Base-by-base conservation (phyloP, 176 grass and related monocot species). In the Juncus inflexus region DNA sequence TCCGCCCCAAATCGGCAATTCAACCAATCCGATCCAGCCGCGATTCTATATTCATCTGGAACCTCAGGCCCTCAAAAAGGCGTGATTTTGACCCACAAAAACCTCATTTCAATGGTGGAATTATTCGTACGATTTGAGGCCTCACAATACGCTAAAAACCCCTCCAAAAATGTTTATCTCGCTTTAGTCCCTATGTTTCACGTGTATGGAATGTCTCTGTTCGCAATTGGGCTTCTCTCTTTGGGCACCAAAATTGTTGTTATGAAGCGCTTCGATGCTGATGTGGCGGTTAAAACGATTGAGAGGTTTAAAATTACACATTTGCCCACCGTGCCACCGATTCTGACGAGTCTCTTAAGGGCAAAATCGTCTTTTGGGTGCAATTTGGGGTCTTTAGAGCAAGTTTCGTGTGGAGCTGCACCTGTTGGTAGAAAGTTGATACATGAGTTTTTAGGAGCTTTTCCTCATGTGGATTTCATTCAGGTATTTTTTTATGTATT, bases 121-220 rank as follows among this genome's bases (percentile, higher is more conserved):
- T 75, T 88, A 35, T 96, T 96, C 63, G 79, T 88, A 0, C 69
- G 76, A 54, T 86, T 91, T 65, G 87, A 91, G 62, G 77, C 84
- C 6, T 90, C 84, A 9, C 84, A 77, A 72, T 88, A 88, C 68
- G 39, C 66, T 19, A 7, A 35, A 49, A 66, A 81, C 73, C 73
- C 78, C 70, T 83, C 84, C 39, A 79, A 71, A 19, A 85, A 88
- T 67, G 84, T 96, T 52, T 91, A 88, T 79, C 82, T 96, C 56
- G 84, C 87, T 1, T 76, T 60, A 4, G 60, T 96, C 42, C 91
- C 91, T 8, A 90, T 96, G 91, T 96, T 87, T 77, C 91, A 96
- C 61, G 81, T 96, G 16, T 96, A 96, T 7, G 91, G 87, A 10
- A 82, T 96, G 61, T 76, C 91, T 0, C 79, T 96, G 47, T 96